Conservation (phyloP, 208 protist species). For the Trypanosoma caninum region DNA sequence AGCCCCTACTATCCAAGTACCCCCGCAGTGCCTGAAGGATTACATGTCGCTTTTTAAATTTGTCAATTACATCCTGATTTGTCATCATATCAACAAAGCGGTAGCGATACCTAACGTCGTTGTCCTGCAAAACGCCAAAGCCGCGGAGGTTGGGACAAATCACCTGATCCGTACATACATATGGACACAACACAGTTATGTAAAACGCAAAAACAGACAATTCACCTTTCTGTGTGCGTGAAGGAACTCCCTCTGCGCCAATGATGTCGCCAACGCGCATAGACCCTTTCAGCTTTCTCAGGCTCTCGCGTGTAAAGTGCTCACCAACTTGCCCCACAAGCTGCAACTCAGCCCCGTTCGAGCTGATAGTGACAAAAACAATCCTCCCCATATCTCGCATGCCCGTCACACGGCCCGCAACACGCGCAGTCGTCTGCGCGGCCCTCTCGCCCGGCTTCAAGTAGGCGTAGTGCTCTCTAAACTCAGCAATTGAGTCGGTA, state of each 20-base stretch:
- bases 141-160: slow-evolving; percentile 74
- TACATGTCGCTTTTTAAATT: slow-evolving; percentile 60
- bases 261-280: slow-evolving; percentile 84
- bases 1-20: slow-evolving; percentile 69
- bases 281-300: slow-evolving; percentile 42
- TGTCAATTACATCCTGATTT: slow-evolving; percentile 40
- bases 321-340: slow-evolving; percentile 57
- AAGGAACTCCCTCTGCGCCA: slow-evolving; percentile 70
- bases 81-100: slow-evolving; percentile 89
- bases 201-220: slow-evolving; percentile 67
- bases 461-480: slow-evolving; percentile 39
- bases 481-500: slow-evolving; percentile 42
- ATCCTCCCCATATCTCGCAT: slow-evolving; percentile 84
- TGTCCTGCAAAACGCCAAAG: slow-evolving; percentile 62
- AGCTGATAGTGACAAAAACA: slow-evolving; percentile 75
- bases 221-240: slow-evolving; percentile 78
- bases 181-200: slow-evolving; percentile 66
- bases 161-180: slow-evolving; percentile 82
- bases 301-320: slow-evolving; percentile 40
- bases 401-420: slow-evolving; percentile 71
- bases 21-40: slow-evolving; percentile 59
- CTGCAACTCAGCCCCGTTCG: slow-evolving; percentile 62
- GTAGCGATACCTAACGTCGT: slow-evolving; percentile 84
- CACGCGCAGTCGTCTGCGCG: slow-evolving; percentile 22
- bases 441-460: slow-evolving; percentile 29